Conservation (phyloP, 1,284 basidiomycete species). For the Gymnopus androsaceus region DNA sequence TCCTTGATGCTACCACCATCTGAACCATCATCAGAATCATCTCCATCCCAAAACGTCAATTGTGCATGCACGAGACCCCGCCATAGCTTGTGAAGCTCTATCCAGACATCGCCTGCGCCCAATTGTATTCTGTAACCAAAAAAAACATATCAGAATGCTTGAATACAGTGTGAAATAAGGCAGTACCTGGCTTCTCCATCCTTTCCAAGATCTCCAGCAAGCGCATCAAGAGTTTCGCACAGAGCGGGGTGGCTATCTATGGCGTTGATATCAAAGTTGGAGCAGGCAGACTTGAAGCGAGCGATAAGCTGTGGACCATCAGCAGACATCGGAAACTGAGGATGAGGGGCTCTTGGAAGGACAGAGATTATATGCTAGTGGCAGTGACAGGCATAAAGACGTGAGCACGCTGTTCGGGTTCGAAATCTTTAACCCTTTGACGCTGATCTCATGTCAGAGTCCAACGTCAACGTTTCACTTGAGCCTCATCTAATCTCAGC, state of each 20-base stretch:
- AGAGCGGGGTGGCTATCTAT: constrained; percentile 31
- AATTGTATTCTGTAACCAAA: constrained; percentile 39
- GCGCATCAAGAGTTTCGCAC: constrained; percentile 42
- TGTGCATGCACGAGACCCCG: constrained; percentile 44
- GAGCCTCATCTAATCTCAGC: constrained; percentile 59
- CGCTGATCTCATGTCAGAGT: constrained; percentile 8
- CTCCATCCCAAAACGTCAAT: constrained; percentile 47
- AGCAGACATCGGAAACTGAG: constrained; percentile 5
- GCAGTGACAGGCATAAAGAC: constrained; percentile 7
- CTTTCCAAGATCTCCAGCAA: constrained; percentile 47
- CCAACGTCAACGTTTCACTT: constrained; percentile 50
- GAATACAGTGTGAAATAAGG: constrained; percentile 10
- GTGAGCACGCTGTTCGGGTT: not conserved
- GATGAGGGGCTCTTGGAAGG: constrained; percentile 12
- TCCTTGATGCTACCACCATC: constrained; percentile 28
- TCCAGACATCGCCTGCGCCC: constrained; percentile 53
- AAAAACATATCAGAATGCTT: not conserved
- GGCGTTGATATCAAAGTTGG: constrained; percentile 37
- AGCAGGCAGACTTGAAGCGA: constrained; percentile 40
- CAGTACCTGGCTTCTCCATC: constrained; percentile 48
- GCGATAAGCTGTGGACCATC: constrained; percentile 24
- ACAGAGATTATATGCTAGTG: not conserved
- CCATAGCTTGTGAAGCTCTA: constrained; percentile 56
- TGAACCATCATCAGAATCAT: constrained; percentile 43
- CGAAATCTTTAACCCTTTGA: not conserved